These are phyloP conservation scores for Cladosporium sp. DNA, from an alignment of 2,329 filamentous ascomycete species.

Conservation along the genomic window DNA sequence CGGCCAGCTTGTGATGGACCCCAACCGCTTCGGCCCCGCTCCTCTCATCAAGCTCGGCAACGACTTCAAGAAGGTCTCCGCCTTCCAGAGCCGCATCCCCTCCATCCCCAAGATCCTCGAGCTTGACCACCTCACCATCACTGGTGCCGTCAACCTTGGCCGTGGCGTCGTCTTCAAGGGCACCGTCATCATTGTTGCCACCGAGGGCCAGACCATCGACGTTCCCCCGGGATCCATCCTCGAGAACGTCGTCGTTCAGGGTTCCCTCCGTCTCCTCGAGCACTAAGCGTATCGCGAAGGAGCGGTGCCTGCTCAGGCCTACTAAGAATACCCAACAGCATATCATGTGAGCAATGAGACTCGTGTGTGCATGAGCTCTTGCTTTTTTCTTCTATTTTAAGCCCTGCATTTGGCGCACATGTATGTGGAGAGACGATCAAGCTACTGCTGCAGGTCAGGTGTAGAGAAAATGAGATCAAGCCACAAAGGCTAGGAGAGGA, in stretches of 20 bases:
- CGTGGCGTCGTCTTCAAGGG: conserved; percentile 95
- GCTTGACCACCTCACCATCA: conserved; percentile 94
- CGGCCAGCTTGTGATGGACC: conserved; percentile 95
- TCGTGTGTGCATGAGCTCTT: neutral
- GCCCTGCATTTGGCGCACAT: conserved; percentile 3
- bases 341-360: neutral
- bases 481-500: conserved; percentile 1
- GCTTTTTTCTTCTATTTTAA: neutral
- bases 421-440: neutral
- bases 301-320: neutral
- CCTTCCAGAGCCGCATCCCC: conserved; percentile 83
- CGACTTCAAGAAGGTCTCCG: conserved; percentile 99
- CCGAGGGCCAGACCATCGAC: conserved; percentile 96
- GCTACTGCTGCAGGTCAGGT: conserved; percentile 12
- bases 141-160: conserved; percentile 92
- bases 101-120: conserved; percentile 89
- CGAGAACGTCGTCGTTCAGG: conserved; percentile 98
- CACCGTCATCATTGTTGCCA: conserved; percentile 98
- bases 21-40: conserved; percentile 91
- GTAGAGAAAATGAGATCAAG: neutral
- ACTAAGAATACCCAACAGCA: neutral
- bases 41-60: conserved; percentile 97
- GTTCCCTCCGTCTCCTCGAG: conserved; percentile 74
- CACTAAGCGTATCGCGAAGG: conserved; percentile 44
- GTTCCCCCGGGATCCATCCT: conserved; percentile 93